phyloP scores from a whole-genome alignment of 371 early-diverging fungal species.

The Lichtheimia corymbifera region DNA sequence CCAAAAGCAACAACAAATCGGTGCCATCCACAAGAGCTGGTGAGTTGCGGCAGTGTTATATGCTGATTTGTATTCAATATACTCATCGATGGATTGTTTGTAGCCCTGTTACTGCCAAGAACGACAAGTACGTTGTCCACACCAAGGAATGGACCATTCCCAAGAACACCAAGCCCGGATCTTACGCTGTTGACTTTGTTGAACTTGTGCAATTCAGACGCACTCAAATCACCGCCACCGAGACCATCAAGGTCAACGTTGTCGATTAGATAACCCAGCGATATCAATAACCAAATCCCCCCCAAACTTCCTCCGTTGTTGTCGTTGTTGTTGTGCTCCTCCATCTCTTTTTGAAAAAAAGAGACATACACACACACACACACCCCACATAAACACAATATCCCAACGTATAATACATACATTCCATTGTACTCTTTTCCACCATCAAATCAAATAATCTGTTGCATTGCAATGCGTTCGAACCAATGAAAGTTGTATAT shows the following conservation, averaged over 20 bases:
- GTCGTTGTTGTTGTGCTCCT: too few relatives aligned
- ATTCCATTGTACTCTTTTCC: too few relatives aligned
- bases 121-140: slow-evolving; percentile 37
- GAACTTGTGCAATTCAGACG: slow-evolving; percentile 42
- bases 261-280: slow-evolving; percentile 23
- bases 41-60: slow-evolving; percentile 15
- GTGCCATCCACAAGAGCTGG: slow-evolving; percentile 34
- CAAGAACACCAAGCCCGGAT: slow-evolving; percentile 50
- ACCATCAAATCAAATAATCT: too few relatives aligned
- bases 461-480: too few relatives aligned
- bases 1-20: slow-evolving; percentile 36
- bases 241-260: slow-evolving; percentile 44
- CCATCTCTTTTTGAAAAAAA: too few relatives aligned
- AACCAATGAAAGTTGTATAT: too few relatives aligned
- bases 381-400: too few relatives aligned
- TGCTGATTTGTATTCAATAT: too few relatives aligned
- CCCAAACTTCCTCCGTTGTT: too few relatives aligned
- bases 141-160: slow-evolving; percentile 55
- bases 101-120: slow-evolving; percentile 39
- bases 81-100: background rate
- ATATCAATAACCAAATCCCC: too few relatives aligned
- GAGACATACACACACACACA: too few relatives aligned
- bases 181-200: slow-evolving; percentile 52
- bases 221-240: slow-evolving; percentile 29
- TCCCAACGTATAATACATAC: too few relatives aligned